phyloP scores from a whole-genome alignment of 345 rosid species.

The Camelina laxa region DNA sequence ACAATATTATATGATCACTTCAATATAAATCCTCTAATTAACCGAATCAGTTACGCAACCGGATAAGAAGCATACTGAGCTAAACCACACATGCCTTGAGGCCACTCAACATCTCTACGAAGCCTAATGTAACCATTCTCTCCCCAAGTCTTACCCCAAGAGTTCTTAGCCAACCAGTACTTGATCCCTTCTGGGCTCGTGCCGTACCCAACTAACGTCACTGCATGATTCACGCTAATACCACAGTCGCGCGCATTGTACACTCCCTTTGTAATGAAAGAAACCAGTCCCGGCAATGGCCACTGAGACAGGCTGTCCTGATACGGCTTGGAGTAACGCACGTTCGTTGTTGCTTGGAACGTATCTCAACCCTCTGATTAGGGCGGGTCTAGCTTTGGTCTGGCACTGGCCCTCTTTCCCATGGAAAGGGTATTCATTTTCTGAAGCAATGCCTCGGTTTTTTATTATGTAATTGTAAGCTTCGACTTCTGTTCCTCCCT shows the following conservation, averaged over 20 bases:
- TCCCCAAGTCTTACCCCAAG: slow-evolving; percentile 68
- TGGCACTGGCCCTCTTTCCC: slow-evolving; percentile 48
- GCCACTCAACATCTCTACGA: slow-evolving; percentile 46
- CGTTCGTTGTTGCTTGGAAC: slow-evolving; percentile 53
- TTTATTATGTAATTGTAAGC: slow-evolving; percentile 52
- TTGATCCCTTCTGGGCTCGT: slow-evolving; percentile 44
- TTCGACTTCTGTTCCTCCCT: slow-evolving; percentile 46
- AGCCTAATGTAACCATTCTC: slow-evolving; percentile 63
- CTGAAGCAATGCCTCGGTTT: slow-evolving; percentile 58
- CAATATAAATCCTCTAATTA: not conserved
- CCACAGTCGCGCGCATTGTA: slow-evolving; percentile 49
- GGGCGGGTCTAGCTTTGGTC: slow-evolving; percentile 23
- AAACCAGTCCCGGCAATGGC: slow-evolving; percentile 47
- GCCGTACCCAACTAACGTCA: slow-evolving; percentile 65
- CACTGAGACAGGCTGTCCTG: slow-evolving; percentile 61
- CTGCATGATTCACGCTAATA: slow-evolving; percentile 50
- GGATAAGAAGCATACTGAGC: slow-evolving; percentile 55
- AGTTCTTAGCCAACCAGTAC: slow-evolving; percentile 69
- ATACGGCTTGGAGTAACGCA: slow-evolving; percentile 55
- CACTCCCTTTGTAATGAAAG: slow-evolving; percentile 49
- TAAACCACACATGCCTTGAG: slow-evolving; percentile 62
- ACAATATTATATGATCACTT: not conserved
- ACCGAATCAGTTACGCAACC: slow-evolving; percentile 15
- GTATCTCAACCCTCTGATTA: slow-evolving; percentile 46
- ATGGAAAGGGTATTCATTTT: slow-evolving; percentile 50